phyloP scores from a whole-genome alignment of 441 rosid genomes.

The Jatropha podagrica region DNA sequence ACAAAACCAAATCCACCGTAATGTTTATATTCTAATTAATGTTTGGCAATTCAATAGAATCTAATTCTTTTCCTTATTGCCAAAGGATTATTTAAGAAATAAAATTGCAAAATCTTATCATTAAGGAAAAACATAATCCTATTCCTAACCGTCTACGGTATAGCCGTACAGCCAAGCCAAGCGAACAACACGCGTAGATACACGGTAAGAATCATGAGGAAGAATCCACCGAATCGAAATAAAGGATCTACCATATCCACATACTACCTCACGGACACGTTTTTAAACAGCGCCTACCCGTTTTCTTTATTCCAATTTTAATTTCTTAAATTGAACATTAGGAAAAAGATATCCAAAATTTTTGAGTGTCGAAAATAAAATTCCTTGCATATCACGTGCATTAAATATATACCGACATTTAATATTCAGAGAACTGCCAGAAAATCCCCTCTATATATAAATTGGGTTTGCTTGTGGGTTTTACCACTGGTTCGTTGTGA shows the following conservation, averaged over 20 bases:
- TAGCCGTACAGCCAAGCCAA: too few relatives aligned
- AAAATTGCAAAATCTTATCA: too few relatives aligned
- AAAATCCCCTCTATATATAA: neutral
- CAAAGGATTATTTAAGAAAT: too few relatives aligned
- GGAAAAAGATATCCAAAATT: neutral
- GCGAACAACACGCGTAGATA: neutral
- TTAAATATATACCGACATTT: constrained; percentile 20
- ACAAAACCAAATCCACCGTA: neutral
- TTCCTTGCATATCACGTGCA: constrained; percentile 56
- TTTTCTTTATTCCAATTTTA: neutral
- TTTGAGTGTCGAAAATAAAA: neutral
- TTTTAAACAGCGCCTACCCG: constrained; percentile 10
- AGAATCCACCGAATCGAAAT: neutral
- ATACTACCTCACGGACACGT: constrained; percentile 17
- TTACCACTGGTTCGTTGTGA: constrained; percentile 1
- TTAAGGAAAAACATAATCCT: too few relatives aligned
- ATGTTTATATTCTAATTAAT: neutral
- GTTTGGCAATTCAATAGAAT: neutral
- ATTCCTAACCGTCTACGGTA: too few relatives aligned
- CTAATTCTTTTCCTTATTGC: neutral
- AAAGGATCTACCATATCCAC: neutral
- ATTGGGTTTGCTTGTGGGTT: neutral
- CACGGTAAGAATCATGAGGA: neutral
- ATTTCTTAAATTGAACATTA: neutral
- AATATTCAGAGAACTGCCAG: neutral